A percentile compares a stretch with the other conserved stretches of the same genome.
Conservation (phyloP, 768 basidiomycete genomes). For the Psilocybe azurescens region DNA sequence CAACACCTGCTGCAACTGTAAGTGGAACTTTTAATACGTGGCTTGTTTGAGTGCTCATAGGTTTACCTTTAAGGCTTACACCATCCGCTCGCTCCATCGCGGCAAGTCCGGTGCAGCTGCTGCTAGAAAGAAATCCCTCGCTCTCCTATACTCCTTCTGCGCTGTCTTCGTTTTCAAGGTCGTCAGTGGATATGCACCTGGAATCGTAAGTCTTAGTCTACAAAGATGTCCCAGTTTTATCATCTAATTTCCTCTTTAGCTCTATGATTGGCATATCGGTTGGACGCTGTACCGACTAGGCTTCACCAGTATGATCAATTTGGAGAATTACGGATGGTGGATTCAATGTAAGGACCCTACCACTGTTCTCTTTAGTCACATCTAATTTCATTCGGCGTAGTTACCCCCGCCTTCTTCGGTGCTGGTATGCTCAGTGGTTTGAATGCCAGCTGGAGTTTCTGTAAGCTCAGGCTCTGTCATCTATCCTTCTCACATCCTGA, state of each 20-base stretch:
- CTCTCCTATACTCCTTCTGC: slow-evolving; percentile 51
- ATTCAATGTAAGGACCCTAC: slow-evolving; percentile 48
- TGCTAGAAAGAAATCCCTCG: slow-evolving; percentile 61
- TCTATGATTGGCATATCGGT: slow-evolving; percentile 69
- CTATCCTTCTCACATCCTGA: slow-evolving; percentile 5
- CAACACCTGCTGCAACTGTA: slow-evolving; percentile 66
- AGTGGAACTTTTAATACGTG: slow-evolving; percentile 12
- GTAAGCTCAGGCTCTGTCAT: slow-evolving; percentile 35
- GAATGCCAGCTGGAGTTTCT: slow-evolving; percentile 62
- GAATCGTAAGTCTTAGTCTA: slow-evolving; percentile 44
- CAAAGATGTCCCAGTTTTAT: not conserved
- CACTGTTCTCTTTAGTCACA: not conserved
- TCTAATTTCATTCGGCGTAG: slow-evolving; percentile 19
- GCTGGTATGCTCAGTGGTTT: slow-evolving; percentile 63
- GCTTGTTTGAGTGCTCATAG: not conserved
- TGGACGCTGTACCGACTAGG: slow-evolving; percentile 64
- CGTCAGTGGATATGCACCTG: slow-evolving; percentile 61
- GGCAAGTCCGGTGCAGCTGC: slow-evolving; percentile 52
- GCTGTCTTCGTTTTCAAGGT: slow-evolving; percentile 57
- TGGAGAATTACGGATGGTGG: slow-evolving; percentile 65
- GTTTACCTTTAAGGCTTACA: slow-evolving; percentile 48
- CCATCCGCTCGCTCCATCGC: slow-evolving; percentile 64
- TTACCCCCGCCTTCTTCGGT: slow-evolving; percentile 63
- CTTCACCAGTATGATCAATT: slow-evolving; percentile 61
- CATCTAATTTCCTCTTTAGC: slow-evolving; percentile 26